phyloP scores from a whole-genome alignment of 2,329 filamentous ascomycete species.

The Hypoxylon sp. region DNA sequence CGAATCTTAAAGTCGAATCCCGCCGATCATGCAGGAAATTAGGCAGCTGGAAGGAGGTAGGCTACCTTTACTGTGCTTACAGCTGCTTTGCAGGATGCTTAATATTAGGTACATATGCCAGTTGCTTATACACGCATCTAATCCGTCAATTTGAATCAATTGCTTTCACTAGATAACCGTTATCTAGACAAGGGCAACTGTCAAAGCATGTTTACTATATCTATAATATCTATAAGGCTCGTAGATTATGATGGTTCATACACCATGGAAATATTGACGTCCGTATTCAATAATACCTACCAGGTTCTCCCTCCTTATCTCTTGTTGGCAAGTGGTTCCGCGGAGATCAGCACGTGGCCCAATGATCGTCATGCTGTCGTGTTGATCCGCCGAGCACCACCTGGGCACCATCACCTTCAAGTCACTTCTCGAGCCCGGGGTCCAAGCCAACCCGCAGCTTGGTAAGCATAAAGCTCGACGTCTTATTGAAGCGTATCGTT shows the following conservation, averaged over 20 bases:
- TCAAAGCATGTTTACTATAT: neutral
- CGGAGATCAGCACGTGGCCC: constrained; percentile 38
- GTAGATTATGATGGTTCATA: neutral
- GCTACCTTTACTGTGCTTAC: too few species aligned
- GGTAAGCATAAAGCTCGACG: constrained; percentile 2
- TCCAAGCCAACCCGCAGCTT: constrained; percentile 7
- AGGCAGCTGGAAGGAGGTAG: constrained; percentile 2
- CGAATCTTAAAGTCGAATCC: constrained; percentile 13
- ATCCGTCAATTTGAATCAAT: too few species aligned
- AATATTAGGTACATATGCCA: neutral
- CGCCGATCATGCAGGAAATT: constrained; percentile 33
- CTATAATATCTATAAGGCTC: neutral
- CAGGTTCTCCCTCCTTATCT: constrained; percentile 34
- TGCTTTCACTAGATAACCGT: too few species aligned
- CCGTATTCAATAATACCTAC: constrained; percentile 4
- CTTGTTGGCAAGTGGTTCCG: constrained; percentile 24
- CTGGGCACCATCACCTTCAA: constrained; percentile 2
- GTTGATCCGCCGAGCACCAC: constrained; percentile 35
- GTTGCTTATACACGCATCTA: neutral
- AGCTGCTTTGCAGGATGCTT: neutral
- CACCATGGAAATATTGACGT: neutral
- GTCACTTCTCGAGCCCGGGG: neutral
- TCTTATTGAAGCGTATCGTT: constrained; percentile 18
- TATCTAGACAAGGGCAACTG: too few species aligned
- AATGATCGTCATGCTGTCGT: constrained; percentile 32